phyloP scores from a whole-genome alignment of 495 filamentous ascomycete species.

The Choiromyces venosus region DNA sequence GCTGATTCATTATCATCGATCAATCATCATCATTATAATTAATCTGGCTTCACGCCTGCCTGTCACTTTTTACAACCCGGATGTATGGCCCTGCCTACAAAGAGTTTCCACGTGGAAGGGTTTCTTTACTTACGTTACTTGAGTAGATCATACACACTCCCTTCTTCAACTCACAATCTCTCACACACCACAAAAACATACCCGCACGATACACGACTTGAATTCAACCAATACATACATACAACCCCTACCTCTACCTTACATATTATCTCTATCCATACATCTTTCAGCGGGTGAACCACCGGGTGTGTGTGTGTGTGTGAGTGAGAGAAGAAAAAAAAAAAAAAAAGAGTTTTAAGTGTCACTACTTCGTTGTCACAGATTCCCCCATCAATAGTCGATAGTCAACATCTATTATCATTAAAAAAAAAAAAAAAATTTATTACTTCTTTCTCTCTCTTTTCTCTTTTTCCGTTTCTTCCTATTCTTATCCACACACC shows the following conservation, averaged over 20 bases:
- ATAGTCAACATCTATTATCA: background rate
- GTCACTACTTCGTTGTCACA: background rate
- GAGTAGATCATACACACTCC: slow-evolving; percentile 19
- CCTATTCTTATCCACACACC: slow-evolving; percentile 16
- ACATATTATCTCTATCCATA: background rate
- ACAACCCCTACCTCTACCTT: background rate
- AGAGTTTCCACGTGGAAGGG: background rate
- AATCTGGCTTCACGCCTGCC: background rate
- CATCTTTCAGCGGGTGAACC: background rate
- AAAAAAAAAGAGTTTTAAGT: background rate
- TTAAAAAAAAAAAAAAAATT: background rate
- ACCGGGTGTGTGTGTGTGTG: background rate
- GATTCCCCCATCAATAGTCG: slow-evolving; percentile 1
- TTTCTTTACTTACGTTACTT: background rate
- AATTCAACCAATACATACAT: background rate
- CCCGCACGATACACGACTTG: background rate
- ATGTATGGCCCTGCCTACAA: background rate
- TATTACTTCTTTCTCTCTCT: background rate
- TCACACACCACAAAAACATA: background rate
- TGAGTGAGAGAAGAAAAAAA: background rate
- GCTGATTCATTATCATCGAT: background rate
- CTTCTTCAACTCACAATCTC: slow-evolving; percentile 19
- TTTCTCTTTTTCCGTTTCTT: slow-evolving; percentile 31
- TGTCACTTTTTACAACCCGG: slow-evolving; percentile 1
- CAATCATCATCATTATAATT: background rate